Evolutionary conservation across 2,329 filamentous ascomycete species (phyloP), one percentile per base, ranked within the genome.

Genomic region (Epichloe sylvatica): DNA sequence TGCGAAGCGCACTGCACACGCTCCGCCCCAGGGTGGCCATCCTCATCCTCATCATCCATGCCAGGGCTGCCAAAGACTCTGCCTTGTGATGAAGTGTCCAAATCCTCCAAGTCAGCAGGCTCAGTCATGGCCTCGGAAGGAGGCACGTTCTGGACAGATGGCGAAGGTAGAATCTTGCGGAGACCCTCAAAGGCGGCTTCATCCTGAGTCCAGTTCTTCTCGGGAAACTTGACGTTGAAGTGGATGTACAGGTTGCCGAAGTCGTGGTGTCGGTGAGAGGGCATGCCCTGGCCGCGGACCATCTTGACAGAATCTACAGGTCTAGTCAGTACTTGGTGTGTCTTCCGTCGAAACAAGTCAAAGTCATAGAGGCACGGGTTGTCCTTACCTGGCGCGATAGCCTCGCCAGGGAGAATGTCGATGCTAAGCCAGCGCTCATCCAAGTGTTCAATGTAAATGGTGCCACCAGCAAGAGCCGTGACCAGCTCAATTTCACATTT

Each of bases 401-500:
- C 89, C 72, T 98, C 92, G 65, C 92, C 94, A 15, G 92, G 89
- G 51, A 86, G 76, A 58, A 98, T 94, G 51, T 92, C 88, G 48
- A 98, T 84, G 51, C 84, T 90, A 67, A 98, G 74, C 92, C 92
- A 98, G 66, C 92, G 81, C 43, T 98, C 92, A 65, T 98, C 92
- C 44, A 98, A 82, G 67, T 98, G 92, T 76, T 98, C 92, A 59
- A 98, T 81, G 69, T 83, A 88, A 62, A 98, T 83, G 49, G 81
- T 84, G 55, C 92, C 92, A 62, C 94, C 92, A 53, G 87, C 92
- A 58, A 98, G 76, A 35, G 92, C 92, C 37, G 91, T 98, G 53
- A 97, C 81, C 42, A 98, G 83, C 62, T 98, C 92, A 56, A 98
- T 94, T 56, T 97, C 88, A 59, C 86, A 88, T 54, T 92, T 84